Evolutionary conservation across 2,329 filamentous ascomycete genomes (phyloP).

Genomic region (Colletotrichum euphorbiae): DNA sequence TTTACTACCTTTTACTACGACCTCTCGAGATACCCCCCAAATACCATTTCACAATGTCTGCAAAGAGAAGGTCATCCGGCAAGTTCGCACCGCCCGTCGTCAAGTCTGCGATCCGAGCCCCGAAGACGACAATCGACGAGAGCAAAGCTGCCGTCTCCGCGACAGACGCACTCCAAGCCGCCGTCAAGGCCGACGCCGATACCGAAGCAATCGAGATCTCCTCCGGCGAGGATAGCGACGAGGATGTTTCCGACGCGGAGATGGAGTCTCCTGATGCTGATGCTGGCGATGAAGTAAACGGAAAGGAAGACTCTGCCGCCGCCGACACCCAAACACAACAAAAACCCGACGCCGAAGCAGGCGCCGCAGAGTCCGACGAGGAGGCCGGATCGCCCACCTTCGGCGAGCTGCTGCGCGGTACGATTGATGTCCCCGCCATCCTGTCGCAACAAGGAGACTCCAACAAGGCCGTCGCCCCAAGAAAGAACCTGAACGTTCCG

Average conservation of each 20-base stretch:
- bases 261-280: constrained; percentile 44
- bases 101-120: constrained; percentile 64
- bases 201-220: constrained; percentile 67
- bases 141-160: constrained; percentile 65
- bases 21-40: constrained; percentile 17
- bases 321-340: constrained; percentile 44
- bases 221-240: constrained; percentile 64
- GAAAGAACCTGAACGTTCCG: constrained; percentile 68
- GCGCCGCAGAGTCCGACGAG: constrained; percentile 56
- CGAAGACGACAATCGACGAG: constrained; percentile 68
- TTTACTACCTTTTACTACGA: constrained; percentile 19
- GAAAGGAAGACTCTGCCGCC: constrained; percentile 40
- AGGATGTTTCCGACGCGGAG: constrained; percentile 59
- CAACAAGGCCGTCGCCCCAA: constrained; percentile 50
- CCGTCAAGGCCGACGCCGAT: constrained; percentile 44
- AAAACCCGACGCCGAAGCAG: constrained; percentile 41
- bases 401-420: constrained; percentile 83
- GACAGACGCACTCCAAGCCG: constrained; percentile 53
- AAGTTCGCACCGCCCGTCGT: constrained; percentile 68
- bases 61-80: constrained; percentile 70
- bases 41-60: constrained; percentile 59
- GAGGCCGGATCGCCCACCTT: constrained; percentile 74
- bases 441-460: constrained; percentile 55
- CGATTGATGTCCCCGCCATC: constrained; percentile 79
- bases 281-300: constrained; percentile 42